phyloP scores from a whole-genome alignment of 2,329 filamentous ascomycete genomes.

The Paecilomyces niveus region DNA sequence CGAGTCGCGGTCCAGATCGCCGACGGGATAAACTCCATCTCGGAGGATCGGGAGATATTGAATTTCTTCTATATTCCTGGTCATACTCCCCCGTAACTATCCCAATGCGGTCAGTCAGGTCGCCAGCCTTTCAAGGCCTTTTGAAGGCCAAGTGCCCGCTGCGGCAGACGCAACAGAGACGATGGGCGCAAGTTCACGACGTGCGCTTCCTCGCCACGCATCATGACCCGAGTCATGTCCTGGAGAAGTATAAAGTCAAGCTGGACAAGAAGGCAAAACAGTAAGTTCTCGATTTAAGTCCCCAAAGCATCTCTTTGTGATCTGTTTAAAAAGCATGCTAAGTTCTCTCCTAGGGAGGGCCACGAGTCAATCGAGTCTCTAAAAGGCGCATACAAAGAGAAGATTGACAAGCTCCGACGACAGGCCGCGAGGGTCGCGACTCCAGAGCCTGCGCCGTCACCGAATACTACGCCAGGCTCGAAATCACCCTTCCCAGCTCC shows the following conservation, averaged over 20 bases:
- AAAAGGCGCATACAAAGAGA: slow-evolving; percentile 75
- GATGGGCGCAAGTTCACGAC: slow-evolving; percentile 89
- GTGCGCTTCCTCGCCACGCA: slow-evolving; percentile 83
- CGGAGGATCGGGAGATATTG: not conserved
- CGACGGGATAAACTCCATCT: not conserved
- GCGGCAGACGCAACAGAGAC: slow-evolving; percentile 51
- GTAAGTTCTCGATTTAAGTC: slow-evolving; percentile 27
- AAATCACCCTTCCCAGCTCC: slow-evolving; percentile 2
- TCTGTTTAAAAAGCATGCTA: not conserved
- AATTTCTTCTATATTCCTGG: not conserved
- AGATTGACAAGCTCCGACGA: slow-evolving; percentile 66
- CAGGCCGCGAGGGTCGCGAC: slow-evolving; percentile 53
- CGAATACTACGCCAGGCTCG: slow-evolving; percentile 12
- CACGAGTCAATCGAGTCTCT: slow-evolving; percentile 54
- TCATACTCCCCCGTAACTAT: not conserved
- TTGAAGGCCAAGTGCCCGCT: slow-evolving; percentile 22
- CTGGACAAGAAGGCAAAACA: slow-evolving; percentile 72
- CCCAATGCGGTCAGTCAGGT: slow-evolving; percentile 45
- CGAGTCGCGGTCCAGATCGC: not conserved
- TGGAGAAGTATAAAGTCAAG: slow-evolving; percentile 83
- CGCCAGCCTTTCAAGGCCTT: slow-evolving; percentile 45
- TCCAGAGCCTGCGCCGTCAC: slow-evolving; percentile 31
- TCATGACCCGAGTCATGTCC: slow-evolving; percentile 54
- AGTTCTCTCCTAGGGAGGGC: slow-evolving; percentile 57
- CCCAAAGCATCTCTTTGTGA: not conserved